Base-by-base conservation (phyloP, 495 filamentous ascomycete species). In the Poronia punctata region DNA sequence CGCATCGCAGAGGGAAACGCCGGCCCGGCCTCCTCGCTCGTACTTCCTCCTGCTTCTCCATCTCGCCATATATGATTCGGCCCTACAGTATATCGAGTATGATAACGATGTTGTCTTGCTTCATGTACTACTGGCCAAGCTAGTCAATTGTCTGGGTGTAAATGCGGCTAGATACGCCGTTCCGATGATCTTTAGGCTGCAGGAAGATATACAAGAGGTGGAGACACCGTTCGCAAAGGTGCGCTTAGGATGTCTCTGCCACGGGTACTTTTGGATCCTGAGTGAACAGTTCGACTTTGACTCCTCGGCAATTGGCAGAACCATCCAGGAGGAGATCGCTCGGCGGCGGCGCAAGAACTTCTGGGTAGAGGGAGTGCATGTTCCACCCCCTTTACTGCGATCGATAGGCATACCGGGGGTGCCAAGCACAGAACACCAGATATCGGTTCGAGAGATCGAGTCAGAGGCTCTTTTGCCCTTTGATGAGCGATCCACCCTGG, bases 171-270 rank as follows among this genome's bases (percentile, higher is more conserved):
- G 79, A 38, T 80, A 74, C 49, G 86, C 87, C 1, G 61, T 95
- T 35, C 86, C 89, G 19, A 92, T 96, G 88, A 76, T 94, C 11
- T 72, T 88, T 54, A 75, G 82, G 33, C 73, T 96, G 12, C 88
- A 95, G 54, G 86, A 89, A 46, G 87, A 93, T 51, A 80, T 89
- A 38, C 72, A 75, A 37, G 74, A 74, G 14, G 71, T 77, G 5
- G 77, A 80, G 30, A 71, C 75, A 18, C 75, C 74, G 0, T 51
- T 68, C 29, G 70, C 75, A 2, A 89, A 87, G 49, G 70, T 92
- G 17, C 79, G 84, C 18, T 67, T 92, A 15, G 89, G 85, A 24
- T 87, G 82, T 53, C 66, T 96, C 35, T 82, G 88, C 16, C 84
- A 90, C 54, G 88, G 88, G 5, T 95, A 95, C 62, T 74, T 95